Evolutionary conservation across 2,329 filamentous ascomycete genomes (phyloP), one percentile per base, ranked within the genome.

Genomic region (Myriosclerotinia scirpicola): DNA sequence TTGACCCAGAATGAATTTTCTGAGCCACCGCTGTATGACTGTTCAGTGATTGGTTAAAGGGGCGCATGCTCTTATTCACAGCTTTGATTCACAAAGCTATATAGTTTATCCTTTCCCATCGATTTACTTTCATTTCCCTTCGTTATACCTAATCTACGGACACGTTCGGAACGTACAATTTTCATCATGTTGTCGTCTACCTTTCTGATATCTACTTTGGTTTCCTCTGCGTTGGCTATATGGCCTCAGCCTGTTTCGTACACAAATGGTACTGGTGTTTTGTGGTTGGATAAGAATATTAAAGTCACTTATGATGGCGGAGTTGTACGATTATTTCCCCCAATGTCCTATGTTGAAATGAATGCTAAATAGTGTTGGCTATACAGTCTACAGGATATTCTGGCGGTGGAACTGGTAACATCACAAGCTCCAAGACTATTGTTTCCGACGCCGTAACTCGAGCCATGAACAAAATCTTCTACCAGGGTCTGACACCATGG

Each of bases 401-500:
- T 52, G 61, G 66, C 14, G 50, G 60, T 38, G 55, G 54, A 1
- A 60, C 62, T 22, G 44, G 42, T 8, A 64, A 40, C 17, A 22
- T 6, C 15, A 70, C 73, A 54, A 69, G 68, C 72, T 85, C 83
- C 78, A 79, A 80, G 71, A 79, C 83, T 22, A 81, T 89, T 36
- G 83, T 89, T 60, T 79, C 82, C 71, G 82, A 79, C 36, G 87
- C 80, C 40, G 79, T 89, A 26, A 81, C 82, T n/a, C 84, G 89
- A 56, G 82, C 89, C 12, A 80, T 88, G 70, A 77, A 82, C 34
- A 85, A 83, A 67, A 86, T 94, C 66, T 90, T 93, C 77, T 78
- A 84, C 36, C 80, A 88, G 67, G 87, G 85, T 71, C 87, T 93
- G 69, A 84, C 92, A 20, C 91, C 92, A 0, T 95, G 91, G 91